Evolutionary conservation across 192 early-diverging fungal genomes (phyloP).

Genomic region (Entophlyctis helioformis): DNA sequence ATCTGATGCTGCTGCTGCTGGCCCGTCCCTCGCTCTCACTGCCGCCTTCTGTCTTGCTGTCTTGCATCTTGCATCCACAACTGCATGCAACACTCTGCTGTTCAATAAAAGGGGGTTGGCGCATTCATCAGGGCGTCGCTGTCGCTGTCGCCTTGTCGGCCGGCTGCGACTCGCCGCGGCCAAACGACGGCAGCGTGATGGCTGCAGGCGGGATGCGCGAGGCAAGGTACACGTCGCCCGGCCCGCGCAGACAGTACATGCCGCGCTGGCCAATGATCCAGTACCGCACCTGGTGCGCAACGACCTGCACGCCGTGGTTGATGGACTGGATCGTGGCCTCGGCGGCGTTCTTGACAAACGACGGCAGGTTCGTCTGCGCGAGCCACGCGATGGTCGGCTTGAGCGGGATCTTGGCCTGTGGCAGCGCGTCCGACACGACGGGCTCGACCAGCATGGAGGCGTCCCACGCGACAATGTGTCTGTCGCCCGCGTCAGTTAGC

Average conservation of each 20-base stretch:
- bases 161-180: no score
- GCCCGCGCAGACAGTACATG: slow-evolving; percentile 31
- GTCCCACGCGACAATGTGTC: slow-evolving; percentile 14
- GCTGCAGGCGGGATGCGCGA: slow-evolving; percentile 39
- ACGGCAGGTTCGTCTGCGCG: slow-evolving; percentile 4
- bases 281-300: neutral
- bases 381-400: neutral
- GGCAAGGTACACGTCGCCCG: slow-evolving; percentile 52
- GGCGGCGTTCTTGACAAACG: neutral
- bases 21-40: no score
- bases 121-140: no score
- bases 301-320: neutral
- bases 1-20: no score
- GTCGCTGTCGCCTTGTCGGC: no score
- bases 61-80: no score
- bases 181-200: no score
- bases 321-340: neutral
- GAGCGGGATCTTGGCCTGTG: neutral
- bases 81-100: no score
- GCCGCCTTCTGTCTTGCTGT: no score
- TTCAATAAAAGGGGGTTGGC: no score
- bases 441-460: neutral
- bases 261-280: neutral
- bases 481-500: no score
- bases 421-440: neutral